Evolutionary conservation across 2,329 filamentous ascomycete species (phyloP).

Genomic region (Fusarium sp.): DNA sequence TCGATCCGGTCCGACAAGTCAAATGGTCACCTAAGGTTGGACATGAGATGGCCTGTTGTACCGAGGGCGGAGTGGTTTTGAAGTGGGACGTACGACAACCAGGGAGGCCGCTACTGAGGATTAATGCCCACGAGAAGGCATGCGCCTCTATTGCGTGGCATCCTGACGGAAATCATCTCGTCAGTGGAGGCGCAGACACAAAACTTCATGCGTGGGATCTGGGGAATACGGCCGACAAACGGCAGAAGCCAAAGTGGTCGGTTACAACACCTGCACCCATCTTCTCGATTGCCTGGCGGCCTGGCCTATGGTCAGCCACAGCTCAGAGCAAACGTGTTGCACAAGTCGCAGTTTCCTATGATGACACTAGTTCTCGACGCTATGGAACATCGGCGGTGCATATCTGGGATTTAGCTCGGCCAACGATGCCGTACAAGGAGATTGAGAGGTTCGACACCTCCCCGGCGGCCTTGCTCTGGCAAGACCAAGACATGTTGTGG

Average conservation of each 20-base stretch:
- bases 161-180: conserved; percentile 73
- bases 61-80: conserved; percentile 70
- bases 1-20: conserved; percentile 67
- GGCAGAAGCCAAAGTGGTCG: conserved; percentile 73
- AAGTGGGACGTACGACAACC: conserved; percentile 74
- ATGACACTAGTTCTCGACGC: conserved; percentile 65
- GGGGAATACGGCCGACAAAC: conserved; percentile 68
- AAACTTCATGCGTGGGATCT: conserved; percentile 76
- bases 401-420: conserved; percentile 76
- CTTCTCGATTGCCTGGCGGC: conserved; percentile 71
- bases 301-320: conserved; percentile 73
- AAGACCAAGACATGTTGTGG: conserved; percentile 74
- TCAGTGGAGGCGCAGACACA: conserved; percentile 72
- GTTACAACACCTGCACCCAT: conserved; percentile 72
- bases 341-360: conserved; percentile 72
- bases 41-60: conserved; percentile 72
- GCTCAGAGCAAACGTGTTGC: conserved; percentile 70
- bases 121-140: conserved; percentile 71
- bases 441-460: conserved; percentile 70
- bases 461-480: conserved; percentile 71
- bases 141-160: conserved; percentile 75
- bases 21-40: conserved; percentile 73
- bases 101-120: conserved; percentile 65
- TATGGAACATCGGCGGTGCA: conserved; percentile 71
- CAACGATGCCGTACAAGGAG: conserved; percentile 75